phyloP scores from a whole-genome alignment of 2,329 filamentous ascomycete species.

The Beauveria varroae region DNA sequence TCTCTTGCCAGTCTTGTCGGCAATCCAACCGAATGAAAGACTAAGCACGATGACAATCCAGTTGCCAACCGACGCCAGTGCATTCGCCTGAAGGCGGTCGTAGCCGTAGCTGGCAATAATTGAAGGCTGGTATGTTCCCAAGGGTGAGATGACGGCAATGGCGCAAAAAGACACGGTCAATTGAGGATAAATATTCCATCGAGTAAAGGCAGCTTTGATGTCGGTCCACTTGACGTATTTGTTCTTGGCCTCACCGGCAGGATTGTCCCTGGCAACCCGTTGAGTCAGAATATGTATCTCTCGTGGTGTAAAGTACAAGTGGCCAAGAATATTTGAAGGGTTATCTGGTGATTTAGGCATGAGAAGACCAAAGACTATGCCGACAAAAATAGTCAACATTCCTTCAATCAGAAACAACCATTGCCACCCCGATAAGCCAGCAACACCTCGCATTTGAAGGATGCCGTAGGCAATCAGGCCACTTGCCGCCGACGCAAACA shows the following conservation, averaged over 20 bases:
- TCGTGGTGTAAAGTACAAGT: constrained; percentile 11
- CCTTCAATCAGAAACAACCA: constrained; percentile 33
- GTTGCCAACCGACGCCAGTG: neutral
- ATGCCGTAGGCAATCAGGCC: constrained; percentile 36
- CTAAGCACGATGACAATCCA: neutral
- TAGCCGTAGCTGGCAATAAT: neutral
- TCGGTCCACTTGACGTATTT: neutral
- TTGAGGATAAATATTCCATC: neutral
- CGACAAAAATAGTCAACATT: constrained; percentile 24
- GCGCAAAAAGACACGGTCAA: neutral
- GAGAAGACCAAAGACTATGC: constrained; percentile 20
- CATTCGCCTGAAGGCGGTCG: neutral
- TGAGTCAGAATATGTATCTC: constrained; percentile 10
- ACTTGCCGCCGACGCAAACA: constrained; percentile 23
- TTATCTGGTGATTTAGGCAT: constrained; percentile 8
- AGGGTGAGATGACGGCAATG: neutral
- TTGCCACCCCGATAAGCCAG: constrained; percentile 33
- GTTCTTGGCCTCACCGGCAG: neutral
- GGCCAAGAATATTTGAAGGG: constrained; percentile 9
- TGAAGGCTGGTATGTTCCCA: neutral
- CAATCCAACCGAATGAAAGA: neutral
- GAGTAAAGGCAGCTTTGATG: neutral
- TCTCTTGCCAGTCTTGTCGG: neutral
- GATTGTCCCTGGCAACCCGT: neutral
- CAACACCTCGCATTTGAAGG: constrained; percentile 13